Conservation (phyloP, 2,329 filamentous ascomycete species). For the Shiraia sp. region DNA sequence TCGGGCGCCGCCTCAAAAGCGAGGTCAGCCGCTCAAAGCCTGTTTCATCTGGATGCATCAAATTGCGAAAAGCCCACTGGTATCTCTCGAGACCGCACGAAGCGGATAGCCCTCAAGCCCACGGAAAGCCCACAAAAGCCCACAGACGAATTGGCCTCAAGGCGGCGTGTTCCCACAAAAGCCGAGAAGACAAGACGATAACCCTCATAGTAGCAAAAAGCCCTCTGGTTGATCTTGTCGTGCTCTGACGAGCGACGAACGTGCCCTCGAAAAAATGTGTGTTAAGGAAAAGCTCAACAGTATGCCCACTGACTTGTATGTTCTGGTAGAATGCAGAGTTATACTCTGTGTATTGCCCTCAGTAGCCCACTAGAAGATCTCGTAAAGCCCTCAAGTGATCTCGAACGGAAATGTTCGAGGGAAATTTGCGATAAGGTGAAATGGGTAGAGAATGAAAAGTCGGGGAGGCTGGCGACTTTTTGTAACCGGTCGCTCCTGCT, state of each 20-base stretch:
- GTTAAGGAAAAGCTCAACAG: slow-evolving; percentile 45
- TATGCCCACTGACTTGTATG: slow-evolving; percentile 47
- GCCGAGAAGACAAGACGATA: slow-evolving; percentile 51
- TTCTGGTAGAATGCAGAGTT: slow-evolving; percentile 33
- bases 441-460: slow-evolving; percentile 16
- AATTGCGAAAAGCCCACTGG: slow-evolving; percentile 49
- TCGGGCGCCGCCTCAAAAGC: slow-evolving; percentile 22
- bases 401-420: slow-evolving; percentile 27
- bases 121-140: slow-evolving; percentile 52
- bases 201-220: slow-evolving; percentile 47
- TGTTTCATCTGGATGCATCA: slow-evolving; percentile 45
- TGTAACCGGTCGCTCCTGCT: slow-evolving; percentile 6
- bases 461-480: slow-evolving; percentile 16
- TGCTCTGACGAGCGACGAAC: slow-evolving; percentile 43
- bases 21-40: slow-evolving; percentile 33
- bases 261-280: slow-evolving; percentile 39
- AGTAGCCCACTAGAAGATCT: slow-evolving; percentile 41
- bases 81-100: slow-evolving; percentile 46
- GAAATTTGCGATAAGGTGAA: slow-evolving; percentile 22
- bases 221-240: slow-evolving; percentile 44
- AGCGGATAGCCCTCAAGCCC: slow-evolving; percentile 49
- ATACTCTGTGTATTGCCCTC: slow-evolving; percentile 25
- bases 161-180: slow-evolving; percentile 59
- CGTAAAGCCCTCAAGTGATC: slow-evolving; percentile 34
- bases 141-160: slow-evolving; percentile 50